Conservation (phyloP, 768 basidiomycete genomes). For the Lentinula lateritia region DNA sequence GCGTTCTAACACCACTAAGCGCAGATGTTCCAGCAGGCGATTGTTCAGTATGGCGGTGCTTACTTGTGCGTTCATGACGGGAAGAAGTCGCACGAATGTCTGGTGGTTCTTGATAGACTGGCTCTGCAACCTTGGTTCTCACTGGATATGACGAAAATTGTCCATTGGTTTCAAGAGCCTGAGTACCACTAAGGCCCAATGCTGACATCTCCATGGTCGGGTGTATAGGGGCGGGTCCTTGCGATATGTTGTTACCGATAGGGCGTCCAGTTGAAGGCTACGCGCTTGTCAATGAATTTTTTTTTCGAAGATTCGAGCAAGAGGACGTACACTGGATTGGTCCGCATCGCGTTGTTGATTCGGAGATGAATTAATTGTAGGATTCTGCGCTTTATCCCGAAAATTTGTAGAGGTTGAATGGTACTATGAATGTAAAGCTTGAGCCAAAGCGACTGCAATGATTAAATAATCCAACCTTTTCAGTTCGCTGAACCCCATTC, state of each 20-base stretch:
- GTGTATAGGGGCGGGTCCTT: background rate
- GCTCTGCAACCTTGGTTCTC: background rate
- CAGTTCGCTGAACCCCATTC: background rate
- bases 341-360: background rate
- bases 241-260: too few species aligned
- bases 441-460: background rate
- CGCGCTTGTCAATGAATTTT: too few species aligned
- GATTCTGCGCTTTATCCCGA: background rate
- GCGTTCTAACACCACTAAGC: background rate
- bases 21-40: background rate
- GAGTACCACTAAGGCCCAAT: background rate
- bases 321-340: background rate
- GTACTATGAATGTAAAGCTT: background rate
- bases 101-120: background rate
- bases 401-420: background rate
- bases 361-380: background rate
- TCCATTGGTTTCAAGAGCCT: background rate
- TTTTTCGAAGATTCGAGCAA: background rate
- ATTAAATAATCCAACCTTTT: background rate
- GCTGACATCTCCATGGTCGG: background rate
- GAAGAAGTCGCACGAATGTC: background rate
- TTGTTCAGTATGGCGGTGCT: background rate
- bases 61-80: background rate
- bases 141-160: background rate
- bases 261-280: too few species aligned